A percentile compares a stretch with the other conserved stretches of the same genome.
phyloP scores from a whole-genome alignment of 2,329 filamentous ascomycete genomes.

The Ilyonectria robusta region DNA sequence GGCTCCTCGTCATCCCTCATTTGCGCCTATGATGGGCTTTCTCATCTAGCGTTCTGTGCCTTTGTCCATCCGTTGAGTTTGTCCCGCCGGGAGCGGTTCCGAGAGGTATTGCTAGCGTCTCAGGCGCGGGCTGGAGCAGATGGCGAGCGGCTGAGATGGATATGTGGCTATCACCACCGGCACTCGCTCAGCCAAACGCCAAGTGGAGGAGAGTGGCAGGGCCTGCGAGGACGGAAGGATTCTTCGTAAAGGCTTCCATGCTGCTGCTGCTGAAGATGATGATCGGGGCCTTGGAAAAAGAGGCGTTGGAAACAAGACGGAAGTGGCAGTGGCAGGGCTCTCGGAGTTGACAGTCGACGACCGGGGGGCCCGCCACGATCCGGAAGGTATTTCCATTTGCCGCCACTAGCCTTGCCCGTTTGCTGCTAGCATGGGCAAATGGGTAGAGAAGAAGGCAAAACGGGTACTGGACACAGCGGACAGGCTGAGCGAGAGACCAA shows the following conservation, averaged over 20 bases:
- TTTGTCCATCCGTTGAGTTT: too few species aligned
- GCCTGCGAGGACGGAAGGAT: neutral
- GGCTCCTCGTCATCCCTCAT: slow-evolving; percentile 17
- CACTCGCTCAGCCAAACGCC: slow-evolving; percentile 25
- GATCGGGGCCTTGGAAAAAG: neutral
- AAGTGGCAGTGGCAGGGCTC: slow-evolving; percentile 5
- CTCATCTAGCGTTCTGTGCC: slow-evolving; percentile 4
- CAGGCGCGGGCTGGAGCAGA: slow-evolving; percentile 39
- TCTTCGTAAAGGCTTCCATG: neutral
- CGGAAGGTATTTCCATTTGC: slow-evolving; percentile 25
- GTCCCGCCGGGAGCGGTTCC: neutral
- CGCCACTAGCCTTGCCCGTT: slow-evolving; percentile 21
- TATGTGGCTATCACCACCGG: slow-evolving; percentile 28
- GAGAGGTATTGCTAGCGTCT: slow-evolving; percentile 24
- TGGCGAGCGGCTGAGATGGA: slow-evolving; percentile 40
- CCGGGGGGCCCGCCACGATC: slow-evolving; percentile 9
- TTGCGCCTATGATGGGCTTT: neutral
- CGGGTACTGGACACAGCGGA: neutral
- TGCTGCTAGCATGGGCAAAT: slow-evolving; percentile 22
- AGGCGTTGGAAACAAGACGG: slow-evolving; percentile 23
- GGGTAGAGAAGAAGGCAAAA: slow-evolving; percentile 5
- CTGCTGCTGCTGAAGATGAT: too few species aligned
- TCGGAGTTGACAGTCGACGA: neutral
- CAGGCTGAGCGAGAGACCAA: neutral
- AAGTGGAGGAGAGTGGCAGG: slow-evolving; percentile 21